phyloP scores from a whole-genome alignment of 768 basidiomycete species.

The Russula emetica region DNA sequence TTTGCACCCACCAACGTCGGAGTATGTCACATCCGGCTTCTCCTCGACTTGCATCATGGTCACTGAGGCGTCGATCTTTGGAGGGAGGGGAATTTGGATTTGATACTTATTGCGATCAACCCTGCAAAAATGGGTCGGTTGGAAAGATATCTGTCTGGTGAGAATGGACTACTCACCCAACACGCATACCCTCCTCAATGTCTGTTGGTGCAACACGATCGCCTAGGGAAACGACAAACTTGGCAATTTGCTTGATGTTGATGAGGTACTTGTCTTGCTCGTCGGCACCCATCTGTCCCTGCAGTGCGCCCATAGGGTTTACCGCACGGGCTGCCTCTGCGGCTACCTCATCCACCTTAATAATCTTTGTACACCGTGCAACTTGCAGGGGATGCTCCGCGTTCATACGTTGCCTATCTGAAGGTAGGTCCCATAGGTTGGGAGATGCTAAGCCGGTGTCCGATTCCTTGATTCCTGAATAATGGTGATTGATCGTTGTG shows the following conservation, averaged over 20 bases:
- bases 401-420: slow-evolving; percentile 86
- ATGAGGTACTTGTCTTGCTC: slow-evolving; percentile 99
- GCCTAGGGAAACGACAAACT: slow-evolving; percentile 96
- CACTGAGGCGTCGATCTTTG: slow-evolving; percentile 98
- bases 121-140: slow-evolving; percentile 39
- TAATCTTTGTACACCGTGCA: slow-evolving; percentile 98
- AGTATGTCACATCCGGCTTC: slow-evolving; percentile 97
- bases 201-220: slow-evolving; percentile 97
- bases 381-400: slow-evolving; percentile 95
- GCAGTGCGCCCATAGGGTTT: slow-evolving; percentile 69
- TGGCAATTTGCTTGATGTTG: slow-evolving; percentile 99
- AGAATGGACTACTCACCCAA: slow-evolving; percentile 63
- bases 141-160: slow-evolving; percentile 5
- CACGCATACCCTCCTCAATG: slow-evolving; percentile 99
- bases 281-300: slow-evolving; percentile 94
- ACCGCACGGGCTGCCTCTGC: slow-evolving; percentile 76
- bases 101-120: slow-evolving; percentile 97
- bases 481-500: background rate
- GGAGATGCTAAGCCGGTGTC: slow-evolving; percentile 97
- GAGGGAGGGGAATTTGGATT: slow-evolving; percentile 96
- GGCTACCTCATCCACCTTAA: slow-evolving; percentile 70
- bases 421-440: slow-evolving; percentile 94
- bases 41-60: slow-evolving; percentile 99
- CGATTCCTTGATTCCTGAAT: slow-evolving; percentile 87
- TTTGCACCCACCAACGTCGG: slow-evolving; percentile 97